Evolutionary conservation across 305 asterid species (phyloP), one percentile per base, ranked within the genome.

Genomic region (Rubia peregrina): DNA sequence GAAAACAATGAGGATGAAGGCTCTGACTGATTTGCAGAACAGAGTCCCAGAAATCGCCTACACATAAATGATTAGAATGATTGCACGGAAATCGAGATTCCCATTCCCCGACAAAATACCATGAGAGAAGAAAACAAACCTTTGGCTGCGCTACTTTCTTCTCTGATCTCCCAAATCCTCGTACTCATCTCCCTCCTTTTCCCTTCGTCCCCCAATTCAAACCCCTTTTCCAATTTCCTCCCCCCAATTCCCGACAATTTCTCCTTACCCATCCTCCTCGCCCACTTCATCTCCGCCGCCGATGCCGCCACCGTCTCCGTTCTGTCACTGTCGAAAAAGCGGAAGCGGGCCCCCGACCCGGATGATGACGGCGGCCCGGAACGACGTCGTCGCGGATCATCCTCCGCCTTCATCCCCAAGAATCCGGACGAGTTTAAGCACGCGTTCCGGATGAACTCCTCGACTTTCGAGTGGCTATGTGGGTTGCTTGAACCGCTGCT

Each of bases 391-490:
- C 41, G 78, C 43, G 30, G 12, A 7, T 68, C 70, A 68, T 36
- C 72, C 60, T 75, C 71, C 61, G 64, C 85, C 4, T 61, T 21
- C 13, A 69, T 82, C 59, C 65, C 80, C 7, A 77, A 81, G 6
- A 83, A 73, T 78, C 95, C 93, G 44, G 91, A 89, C 26, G 71
- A 81, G 61, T 91, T 86, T 83, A 79, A 77, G 79, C 84, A 68
- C 1, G 65, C 80, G 53, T 91, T 91, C 69, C 78, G 77, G 68
- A 89, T 91, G 92, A 86, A 80, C 30, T 30, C 83, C 1, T 80
- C 94, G 13, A 85, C 90, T 0, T 91, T 91, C 62, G 98, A 89
- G 73, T 89, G 98, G 98, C 90, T 91, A 2, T 86, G 93, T 65
- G 88, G 98, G 9, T 84, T 89, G n/a, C 86, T 91, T 11, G 98